Evolutionary conservation across 2,329 filamentous ascomycete genomes (phyloP), one percentile per base, ranked within the genome.

Genomic region (Colletotrichum agaves): DNA sequence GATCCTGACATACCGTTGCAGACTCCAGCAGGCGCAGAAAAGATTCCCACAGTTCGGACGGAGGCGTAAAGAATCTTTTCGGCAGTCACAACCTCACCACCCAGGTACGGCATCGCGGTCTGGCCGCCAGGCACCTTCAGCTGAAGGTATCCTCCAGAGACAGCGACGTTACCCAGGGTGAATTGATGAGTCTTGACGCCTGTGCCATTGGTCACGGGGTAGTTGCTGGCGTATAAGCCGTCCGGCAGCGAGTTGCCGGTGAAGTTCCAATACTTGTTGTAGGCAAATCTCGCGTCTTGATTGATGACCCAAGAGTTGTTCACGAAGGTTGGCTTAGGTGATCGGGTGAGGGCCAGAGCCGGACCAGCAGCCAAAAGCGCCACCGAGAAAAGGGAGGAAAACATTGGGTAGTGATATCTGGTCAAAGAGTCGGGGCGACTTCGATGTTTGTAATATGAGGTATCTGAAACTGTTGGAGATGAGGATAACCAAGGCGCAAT

Each of bases 21-120:
- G 41, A 75, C 74, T 37, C 75, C 75, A 44, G 71, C 61, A 50
- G 73, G 70, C 4, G 75, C 72, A 0, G 59, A 72, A 0, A 76
- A 59, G 12, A 76, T 75, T 0, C 75, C 75, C 1, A 70, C 69
- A 2, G 73, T 75, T n/a, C 75, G 67, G 7, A 76, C 72, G 37
- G 73, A 75, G 13, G 39, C 55, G 4, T 58, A 58, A 3, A 46
- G 41, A 5, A 58, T 58, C 4, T 33, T 35, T 7, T 44, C 10
- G 17, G 21, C 33, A 15, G 55, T 58, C 2, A 15, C 39, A 12
- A 58, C 55, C 4, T 58, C 55, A 11, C 21, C 55, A 15, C 21
- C 23, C 0, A 5, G 35, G 7, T 58, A 58, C 0, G 74, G 74
- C 67, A 67, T 71, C 0, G 46, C 13, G 2, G 63, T 71, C 35